Percentiles rank a stretch among this genome's conserved stretches.
Conservation (phyloP, 345 rosid species). For the Lepidium sativum region DNA sequence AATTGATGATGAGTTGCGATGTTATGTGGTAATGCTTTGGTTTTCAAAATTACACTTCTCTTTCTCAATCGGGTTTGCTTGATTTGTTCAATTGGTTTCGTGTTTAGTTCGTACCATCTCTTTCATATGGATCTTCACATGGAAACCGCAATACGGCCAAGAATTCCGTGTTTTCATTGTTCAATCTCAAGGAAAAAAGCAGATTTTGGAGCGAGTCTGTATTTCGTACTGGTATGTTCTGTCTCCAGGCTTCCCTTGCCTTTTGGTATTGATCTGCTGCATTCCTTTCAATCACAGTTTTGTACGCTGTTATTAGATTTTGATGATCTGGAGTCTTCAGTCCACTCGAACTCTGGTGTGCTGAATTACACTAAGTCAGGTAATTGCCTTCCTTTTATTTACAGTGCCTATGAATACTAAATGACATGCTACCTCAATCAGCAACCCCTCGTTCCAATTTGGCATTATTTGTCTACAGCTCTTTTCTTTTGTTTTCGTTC, state of each 20-base stretch:
- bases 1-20: constrained; percentile 6
- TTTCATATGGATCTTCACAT: constrained; percentile 30
- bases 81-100: constrained; percentile 15
- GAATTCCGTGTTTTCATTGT: constrained; percentile 77
- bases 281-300: background rate
- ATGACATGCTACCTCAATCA: background rate
- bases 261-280: background rate
- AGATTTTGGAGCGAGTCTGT: constrained; percentile 92
- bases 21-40: background rate
- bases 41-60: background rate
- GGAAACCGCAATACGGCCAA: constrained; percentile 34
- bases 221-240: constrained; percentile 46
- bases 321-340: constrained; percentile 60
- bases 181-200: constrained; percentile 80
- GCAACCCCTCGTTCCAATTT: background rate
- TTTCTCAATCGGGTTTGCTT: constrained; percentile 4
- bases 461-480: background rate
- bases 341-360: constrained; percentile 41
- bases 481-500: background rate
- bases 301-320: constrained; percentile 35
- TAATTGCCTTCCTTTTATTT: constrained; percentile 19
- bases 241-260: background rate
- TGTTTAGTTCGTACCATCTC: constrained; percentile 33
- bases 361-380: constrained; percentile 80
- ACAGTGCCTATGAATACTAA: background rate